Evolutionary conservation across 306 rosid species (phyloP), one percentile per base, ranked within the genome.

Genomic region (Cucurbita moschata): DNA sequence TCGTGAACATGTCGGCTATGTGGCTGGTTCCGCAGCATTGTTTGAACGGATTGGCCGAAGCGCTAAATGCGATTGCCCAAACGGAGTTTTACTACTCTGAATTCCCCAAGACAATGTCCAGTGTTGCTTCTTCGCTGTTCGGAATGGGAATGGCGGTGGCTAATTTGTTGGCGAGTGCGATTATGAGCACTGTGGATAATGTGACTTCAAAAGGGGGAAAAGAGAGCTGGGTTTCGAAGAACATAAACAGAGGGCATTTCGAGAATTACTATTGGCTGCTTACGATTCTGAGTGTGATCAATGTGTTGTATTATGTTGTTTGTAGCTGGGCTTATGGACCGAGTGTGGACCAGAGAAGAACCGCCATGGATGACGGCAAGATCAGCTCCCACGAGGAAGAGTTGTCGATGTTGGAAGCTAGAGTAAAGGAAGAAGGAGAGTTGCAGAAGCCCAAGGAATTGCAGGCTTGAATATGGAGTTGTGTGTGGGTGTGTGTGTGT

Each of bases 281-380:
- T 61, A 80, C 89, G 5, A 51, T 71, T 43, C 37, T 86, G 54
- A 74, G 80, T 69, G 73, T 46, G 7, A 65, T 85, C 62, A 86
- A 86, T 59, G 6, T 85, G 13, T 37, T 81, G 5, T 83, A 80
- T 74, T 87, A 71, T 65, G 58, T 85, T 10, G 66, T 83, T 12
- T 87, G 90, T 54, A 75, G 84, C 58, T 88, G 95, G 95, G 84
- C 86, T n/a, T 88, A 86, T 62, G 95, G 91, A 26, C 89, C 88
- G 39, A 72, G 81, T 51, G 79, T 51, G 6, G 80, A 81, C 23
- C 51, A 63, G 52, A 73, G 15, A 14, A 62, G 62, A 1, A 49
- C 68, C 26, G 78, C 75, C 42, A 42, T 44, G 73, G 73, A 49
- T 3, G 76, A 73, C 18, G 78, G 75, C 10, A 58, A 47, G 8